Conservation (phyloP, 352 stramenopile species). For the Phytophthora constricta region DNA sequence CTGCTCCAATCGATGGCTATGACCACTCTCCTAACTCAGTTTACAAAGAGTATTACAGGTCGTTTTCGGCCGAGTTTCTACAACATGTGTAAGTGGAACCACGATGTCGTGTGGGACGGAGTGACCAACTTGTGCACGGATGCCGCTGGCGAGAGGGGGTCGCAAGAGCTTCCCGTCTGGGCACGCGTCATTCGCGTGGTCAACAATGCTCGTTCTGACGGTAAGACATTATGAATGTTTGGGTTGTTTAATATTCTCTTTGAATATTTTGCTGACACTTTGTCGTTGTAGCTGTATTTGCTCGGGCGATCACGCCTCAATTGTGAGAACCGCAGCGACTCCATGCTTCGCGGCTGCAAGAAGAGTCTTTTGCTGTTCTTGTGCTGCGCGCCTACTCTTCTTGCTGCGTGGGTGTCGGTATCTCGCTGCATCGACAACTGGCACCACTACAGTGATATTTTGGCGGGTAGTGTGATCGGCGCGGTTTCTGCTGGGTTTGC, state of each 20-base stretch:
- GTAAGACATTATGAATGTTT: slow-evolving; percentile 34
- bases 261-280: slow-evolving; percentile 1
- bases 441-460: slow-evolving; percentile 84
- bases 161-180: slow-evolving; percentile 86
- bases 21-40: slow-evolving; percentile 67
- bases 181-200: slow-evolving; percentile 77
- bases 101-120: slow-evolving; percentile 74
- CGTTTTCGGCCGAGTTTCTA: slow-evolving; percentile 85
- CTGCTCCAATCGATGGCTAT: slow-evolving; percentile 63
- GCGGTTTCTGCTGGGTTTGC: slow-evolving; percentile 47
- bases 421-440: slow-evolving; percentile 86
- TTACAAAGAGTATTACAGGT: slow-evolving; percentile 80
- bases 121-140: slow-evolving; percentile 76
- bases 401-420: slow-evolving; percentile 75
- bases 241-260: too few species aligned
- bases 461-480: slow-evolving; percentile 72
- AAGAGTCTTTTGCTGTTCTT: slow-evolving; percentile 76
- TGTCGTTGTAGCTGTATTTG: slow-evolving; percentile 57
- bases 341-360: slow-evolving; percentile 51
- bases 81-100: slow-evolving; percentile 83
- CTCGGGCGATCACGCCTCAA: slow-evolving; percentile 75
- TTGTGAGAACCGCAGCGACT: slow-evolving; percentile 60
- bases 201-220: slow-evolving; percentile 79
- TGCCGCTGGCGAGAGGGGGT: slow-evolving; percentile 60
- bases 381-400: slow-evolving; percentile 61